phyloP scores from a whole-genome alignment of 108 stramenopile genomes.

The Chaetoceros muelleri region DNA sequence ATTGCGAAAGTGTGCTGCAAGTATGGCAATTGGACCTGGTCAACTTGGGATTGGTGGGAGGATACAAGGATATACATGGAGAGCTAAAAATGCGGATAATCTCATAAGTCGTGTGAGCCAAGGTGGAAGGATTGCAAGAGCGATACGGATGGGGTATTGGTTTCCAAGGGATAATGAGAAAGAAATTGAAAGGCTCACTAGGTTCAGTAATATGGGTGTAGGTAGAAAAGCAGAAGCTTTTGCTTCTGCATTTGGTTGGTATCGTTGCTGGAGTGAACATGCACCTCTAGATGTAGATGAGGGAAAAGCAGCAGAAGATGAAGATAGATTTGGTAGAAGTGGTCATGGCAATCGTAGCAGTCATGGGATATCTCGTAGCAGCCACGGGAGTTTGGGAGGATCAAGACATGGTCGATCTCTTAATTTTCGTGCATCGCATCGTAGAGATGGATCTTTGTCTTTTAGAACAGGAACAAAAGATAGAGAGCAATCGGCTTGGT shows the following conservation, averaged over 20 bases:
- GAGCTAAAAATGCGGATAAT: slow-evolving; percentile 81
- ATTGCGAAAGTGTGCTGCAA: slow-evolving; percentile 54
- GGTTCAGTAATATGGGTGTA: slow-evolving; percentile 42
- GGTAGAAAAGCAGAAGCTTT: slow-evolving; percentile 72
- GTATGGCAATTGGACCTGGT: slow-evolving; percentile 59
- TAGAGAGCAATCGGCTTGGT: slow-evolving; percentile 41
- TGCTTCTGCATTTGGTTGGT: slow-evolving; percentile 84
- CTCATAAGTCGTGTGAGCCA: slow-evolving; percentile 61
- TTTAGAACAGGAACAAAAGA: slow-evolving; percentile 25
- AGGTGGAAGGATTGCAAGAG: slow-evolving; percentile 57
- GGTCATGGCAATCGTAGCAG: slow-evolving; percentile 30
- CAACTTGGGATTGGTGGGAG: slow-evolving; percentile 70
- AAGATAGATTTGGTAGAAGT: slow-evolving; percentile 17
- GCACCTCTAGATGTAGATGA: slow-evolving; percentile 48
- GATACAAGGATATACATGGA: slow-evolving; percentile 69
- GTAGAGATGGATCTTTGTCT: slow-evolving; percentile 19
- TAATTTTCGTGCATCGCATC: slow-evolving; percentile 56
- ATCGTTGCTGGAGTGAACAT: slow-evolving; percentile 79
- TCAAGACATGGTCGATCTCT: slow-evolving; percentile 47
- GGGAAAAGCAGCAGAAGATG: slow-evolving; percentile 30
- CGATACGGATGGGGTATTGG: slow-evolving; percentile 74
- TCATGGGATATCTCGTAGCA: slow-evolving; percentile 45
- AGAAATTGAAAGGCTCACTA: slow-evolving; percentile 55
- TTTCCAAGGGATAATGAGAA: slow-evolving; percentile 72
- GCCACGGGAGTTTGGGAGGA: slow-evolving; percentile 35